Base-by-base conservation (phyloP, 2,329 filamentous ascomycete genomes). In the Ophiocordyceps camponoti-rufipedis region DNA sequence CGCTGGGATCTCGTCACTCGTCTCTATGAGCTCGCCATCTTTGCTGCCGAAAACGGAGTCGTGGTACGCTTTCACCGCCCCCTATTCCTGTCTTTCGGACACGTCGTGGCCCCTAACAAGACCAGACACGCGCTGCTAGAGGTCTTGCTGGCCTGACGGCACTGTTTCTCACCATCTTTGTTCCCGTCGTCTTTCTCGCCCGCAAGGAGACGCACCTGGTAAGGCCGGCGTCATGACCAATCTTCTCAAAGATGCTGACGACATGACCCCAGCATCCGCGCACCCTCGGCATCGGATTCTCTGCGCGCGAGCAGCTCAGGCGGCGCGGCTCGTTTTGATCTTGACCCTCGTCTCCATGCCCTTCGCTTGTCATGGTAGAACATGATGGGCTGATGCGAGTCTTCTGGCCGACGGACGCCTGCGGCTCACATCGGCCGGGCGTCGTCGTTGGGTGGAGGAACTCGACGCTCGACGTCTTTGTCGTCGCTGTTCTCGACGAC, bases 21-120 rank as follows among this genome's bases (percentile, higher is more conserved):
- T 58, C 75, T 96, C 57, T 94, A 95, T 81, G 89, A 98, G 67
- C 78, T 98, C 57, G 84, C 86, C 54, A 83, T 94, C 53, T 98
- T 96, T 64, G 91, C 93, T 54, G 95, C 88, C 87, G 85, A 96
- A 64, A 85, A 96, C 85, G 87, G 89, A 61, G 91, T 98, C 57
- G 83, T 96, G 61, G 87, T 94, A 69, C 58, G 82, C 70, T 40
- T 38, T 23, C 23, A 31, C 11, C 10, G 1, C 23, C 23, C 23
- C 23, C 23, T 23, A 23, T 23, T 23, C 23, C 23, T 23, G 8
- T 9, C 3, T 18, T 43, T 28, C 9, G 8, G 35, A 39, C 29
- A 11, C 42, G 39, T 14, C 13, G 19, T 16, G 13, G 43, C 42
- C 23, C 42, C 46, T 48, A 41, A 49, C n/a, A 6, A 19, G 19